Evolutionary conservation across 2,329 filamentous ascomycete species (phyloP), one percentile per base, ranked within the genome.

Genomic region (Penicillium occitanis): DNA sequence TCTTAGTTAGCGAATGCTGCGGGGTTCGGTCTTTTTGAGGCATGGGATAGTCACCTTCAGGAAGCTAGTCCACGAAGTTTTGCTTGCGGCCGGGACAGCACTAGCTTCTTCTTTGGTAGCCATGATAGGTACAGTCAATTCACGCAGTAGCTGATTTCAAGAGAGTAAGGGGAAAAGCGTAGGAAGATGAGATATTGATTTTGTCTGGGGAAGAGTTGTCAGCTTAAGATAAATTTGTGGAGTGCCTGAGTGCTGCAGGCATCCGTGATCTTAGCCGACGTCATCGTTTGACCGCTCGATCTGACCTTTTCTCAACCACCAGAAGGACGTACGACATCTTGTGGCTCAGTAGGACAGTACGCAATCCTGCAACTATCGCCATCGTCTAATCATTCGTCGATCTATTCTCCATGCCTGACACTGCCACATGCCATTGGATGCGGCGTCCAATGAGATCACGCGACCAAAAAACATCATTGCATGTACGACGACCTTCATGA

Each of bases 21-120:
- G 28, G 19, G 33, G 11, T 6, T 33, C 30, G 25, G 25, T 37
- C 30, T 37, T 5, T 37, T 40, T 11, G 10, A 19, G 8, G 17
- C 14, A 22, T 8, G 10, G 11, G 19, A 40, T 37, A 57, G 7
- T 57, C 33, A 67, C 66, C 66, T 67, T 67, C 50, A 67, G 40
- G 40, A 67, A 67, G 55, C 66, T 67, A 14, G 62, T 30, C 66
- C 66, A 67, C 14, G 66, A 67, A 42, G 25, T 53, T 33, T 51
- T 67, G 37, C 63, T 67, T n/a, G 57, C 35, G 11, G 58, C 58
- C 37, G 55, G 63, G 57, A 65, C n/a, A 65, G 44, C 58, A 37
- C 58, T 65, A 19, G 48, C 28, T 33, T 67, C 66, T 22, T 65
- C 60, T 35, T 64, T 67, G 37, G 65, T 46, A 42, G 66, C 50